Percentiles rank a stretch among this genome's conserved stretches.
Evolutionary conservation across 2,329 filamentous ascomycete genomes (phyloP).

Genomic region (Ophiosphaerella herpotricha): DNA sequence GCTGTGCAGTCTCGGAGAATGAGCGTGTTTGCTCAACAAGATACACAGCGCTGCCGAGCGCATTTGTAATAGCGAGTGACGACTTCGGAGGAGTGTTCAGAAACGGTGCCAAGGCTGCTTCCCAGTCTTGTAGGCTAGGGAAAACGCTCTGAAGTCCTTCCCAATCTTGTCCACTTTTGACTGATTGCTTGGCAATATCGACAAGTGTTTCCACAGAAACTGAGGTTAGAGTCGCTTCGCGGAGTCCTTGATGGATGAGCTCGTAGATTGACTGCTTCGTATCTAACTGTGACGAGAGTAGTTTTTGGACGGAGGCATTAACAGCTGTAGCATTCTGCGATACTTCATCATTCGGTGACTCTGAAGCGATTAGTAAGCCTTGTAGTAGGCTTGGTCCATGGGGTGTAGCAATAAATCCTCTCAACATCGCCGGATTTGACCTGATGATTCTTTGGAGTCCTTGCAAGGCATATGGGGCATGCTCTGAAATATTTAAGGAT

Average conservation of each 20-base stretch:
- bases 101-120: slow-evolving; percentile 62
- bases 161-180: slow-evolving; percentile 40
- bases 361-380: slow-evolving; percentile 58
- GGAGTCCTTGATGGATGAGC: slow-evolving; percentile 58
- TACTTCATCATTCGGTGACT: slow-evolving; percentile 58
- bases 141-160: slow-evolving; percentile 57
- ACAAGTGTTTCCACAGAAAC: slow-evolving; percentile 61
- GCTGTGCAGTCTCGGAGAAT: slow-evolving; percentile 26
- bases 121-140: slow-evolving; percentile 69
- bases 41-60: slow-evolving; percentile 71
- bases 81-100: slow-evolving; percentile 59
- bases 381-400: slow-evolving; percentile 58
- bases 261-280: slow-evolving; percentile 55
- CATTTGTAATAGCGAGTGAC: slow-evolving; percentile 74
- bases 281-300: slow-evolving; percentile 44
- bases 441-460: slow-evolving; percentile 53
- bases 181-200: slow-evolving; percentile 56
- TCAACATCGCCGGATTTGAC: slow-evolving; percentile 48
- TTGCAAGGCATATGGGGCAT: slow-evolving; percentile 45
- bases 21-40: slow-evolving; percentile 54
- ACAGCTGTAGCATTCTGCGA: slow-evolving; percentile 50
- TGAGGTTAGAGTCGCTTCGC: slow-evolving; percentile 48
- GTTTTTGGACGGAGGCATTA: slow-evolving; percentile 42
- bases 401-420: slow-evolving; percentile 49
- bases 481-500: slow-evolving; percentile 44